Conservation (phyloP, 176 grass and related monocot species). For the Rhipidocladum racemiflorum region DNA sequence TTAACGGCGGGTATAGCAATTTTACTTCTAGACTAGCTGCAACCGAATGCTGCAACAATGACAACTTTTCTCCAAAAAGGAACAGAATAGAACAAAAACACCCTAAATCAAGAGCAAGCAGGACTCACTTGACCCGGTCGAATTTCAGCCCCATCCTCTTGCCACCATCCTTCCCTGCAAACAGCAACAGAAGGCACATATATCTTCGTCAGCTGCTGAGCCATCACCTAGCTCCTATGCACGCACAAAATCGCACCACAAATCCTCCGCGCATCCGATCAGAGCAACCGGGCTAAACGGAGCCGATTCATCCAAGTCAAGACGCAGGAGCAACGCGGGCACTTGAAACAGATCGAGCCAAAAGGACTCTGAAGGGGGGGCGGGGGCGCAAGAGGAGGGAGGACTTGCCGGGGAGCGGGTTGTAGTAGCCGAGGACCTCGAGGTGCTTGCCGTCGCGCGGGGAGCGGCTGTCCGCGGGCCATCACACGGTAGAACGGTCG, state of each 20-base stretch:
- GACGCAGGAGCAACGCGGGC: background rate
- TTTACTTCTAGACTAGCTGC: background rate
- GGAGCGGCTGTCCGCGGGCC: slow-evolving; percentile 75
- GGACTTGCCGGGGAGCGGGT: slow-evolving; percentile 61
- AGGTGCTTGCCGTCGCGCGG: slow-evolving; percentile 82
- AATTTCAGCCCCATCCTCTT: slow-evolving; percentile 91
- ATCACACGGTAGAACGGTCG: slow-evolving; percentile 80
- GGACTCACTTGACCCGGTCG: slow-evolving; percentile 76
- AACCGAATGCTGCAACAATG: background rate
- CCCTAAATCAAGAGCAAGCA: background rate
- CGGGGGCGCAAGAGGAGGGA: background rate
- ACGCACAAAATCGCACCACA: background rate
- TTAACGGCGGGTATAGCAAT: background rate
- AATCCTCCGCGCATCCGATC: background rate
- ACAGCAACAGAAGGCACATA: background rate
- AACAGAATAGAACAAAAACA: background rate
- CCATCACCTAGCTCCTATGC: background rate
- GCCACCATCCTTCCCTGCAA: slow-evolving; percentile 74
- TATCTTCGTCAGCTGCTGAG: slow-evolving; percentile 9
- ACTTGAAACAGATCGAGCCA: background rate
- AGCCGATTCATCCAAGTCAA: background rate
- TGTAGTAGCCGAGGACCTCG: slow-evolving; percentile 85
- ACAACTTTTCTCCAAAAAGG: background rate
- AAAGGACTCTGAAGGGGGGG: background rate
- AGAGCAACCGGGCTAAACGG: background rate